These are phyloP conservation scores for Colletotrichum tanaceti DNA, from an alignment of 2,329 filamentous ascomycete genomes.

Conservation along the genomic window DNA sequence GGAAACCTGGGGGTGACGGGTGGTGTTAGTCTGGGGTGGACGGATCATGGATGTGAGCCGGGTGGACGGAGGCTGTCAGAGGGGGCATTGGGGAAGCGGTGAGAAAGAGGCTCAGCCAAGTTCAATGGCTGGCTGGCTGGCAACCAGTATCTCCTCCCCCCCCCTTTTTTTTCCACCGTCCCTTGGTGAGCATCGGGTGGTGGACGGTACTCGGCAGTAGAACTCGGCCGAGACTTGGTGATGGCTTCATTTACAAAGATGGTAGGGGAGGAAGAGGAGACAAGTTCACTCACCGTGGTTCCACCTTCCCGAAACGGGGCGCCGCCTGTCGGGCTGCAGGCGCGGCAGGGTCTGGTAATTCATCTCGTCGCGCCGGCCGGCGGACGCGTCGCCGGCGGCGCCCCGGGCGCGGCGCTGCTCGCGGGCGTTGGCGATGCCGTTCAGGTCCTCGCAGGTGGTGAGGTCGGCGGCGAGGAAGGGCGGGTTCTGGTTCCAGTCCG, in stretches of 20 bases:
- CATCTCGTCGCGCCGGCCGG: constrained; percentile 38
- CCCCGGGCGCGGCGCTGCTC: constrained; percentile 54
- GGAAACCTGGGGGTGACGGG: constrained; percentile 16
- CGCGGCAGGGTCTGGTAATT: constrained; percentile 39
- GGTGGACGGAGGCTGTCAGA: background rate
- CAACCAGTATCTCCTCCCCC: background rate
- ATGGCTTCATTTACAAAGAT: background rate
- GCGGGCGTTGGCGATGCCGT: constrained; percentile 64
- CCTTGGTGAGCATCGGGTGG: background rate
- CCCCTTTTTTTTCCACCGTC: background rate
- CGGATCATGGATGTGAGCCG: background rate
- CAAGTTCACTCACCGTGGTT: constrained; percentile 23
- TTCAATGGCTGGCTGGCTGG: background rate
- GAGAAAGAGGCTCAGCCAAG: background rate
- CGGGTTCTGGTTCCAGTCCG: constrained; percentile 66
- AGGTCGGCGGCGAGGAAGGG: constrained; percentile 59
- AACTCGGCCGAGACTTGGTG: too few species aligned
- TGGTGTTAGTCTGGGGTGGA: background rate
- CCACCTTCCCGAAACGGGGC: constrained; percentile 40
- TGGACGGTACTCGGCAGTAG: too few species aligned
- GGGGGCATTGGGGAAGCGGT: background rate
- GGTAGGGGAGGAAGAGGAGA: background rate
- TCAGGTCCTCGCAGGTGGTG: constrained; percentile 67
- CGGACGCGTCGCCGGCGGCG: constrained; percentile 46
- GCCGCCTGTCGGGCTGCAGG: constrained; percentile 35